Evolutionary conservation across 2,329 filamentous ascomycete species (phyloP), one percentile per base, ranked within the genome.

Genomic region (Epichloe uncinata): DNA sequence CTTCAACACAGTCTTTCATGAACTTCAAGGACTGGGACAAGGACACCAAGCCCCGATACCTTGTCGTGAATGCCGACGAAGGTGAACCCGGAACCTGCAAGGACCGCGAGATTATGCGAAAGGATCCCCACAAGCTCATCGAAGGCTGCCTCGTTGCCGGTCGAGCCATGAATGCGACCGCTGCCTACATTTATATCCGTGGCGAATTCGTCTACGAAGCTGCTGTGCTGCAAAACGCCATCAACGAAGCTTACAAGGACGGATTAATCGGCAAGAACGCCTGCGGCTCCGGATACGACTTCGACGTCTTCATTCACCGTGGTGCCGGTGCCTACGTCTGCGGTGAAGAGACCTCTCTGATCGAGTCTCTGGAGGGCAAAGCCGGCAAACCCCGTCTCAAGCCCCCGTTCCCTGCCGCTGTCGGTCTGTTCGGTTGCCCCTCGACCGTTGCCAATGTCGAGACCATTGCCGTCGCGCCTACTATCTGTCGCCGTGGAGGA

Each of bases 21-120:
- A 98, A 98, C 78, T 90, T 91, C 77, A 96, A 96, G 73, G 93
- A 89, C 62, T 98, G 93, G 93, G 91, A 98, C 63, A 95, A 98
- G 73, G 93, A 97, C 68, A 85, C 71, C 61, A 95, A 95, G 72
- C 93, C 93, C 57, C 84, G 93, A 63, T 98, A 98, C 66, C 77
- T 98, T 50, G 91, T 98, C 54, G 88, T 98, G 73, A 98, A 98
- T 65, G 93, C 93, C 58, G 93, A 98, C 68, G 93, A 98, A 74
- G 93, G 93, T 63, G 93, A 98, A 72, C 93, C 93, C 33, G 93
- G 93, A 69, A 98, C 93, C 49, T 98, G 93, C 83, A 98, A 98
- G 75, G 93, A 98, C 70, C 85, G 93, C 65, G 93, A 98, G 71
- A 98, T 98, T 60, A 98, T 98, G 93, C 89, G 93, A 72, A 98